Evolutionary conservation across 2,329 filamentous ascomycete species (phyloP), one percentile per base, ranked within the genome.

Genomic region (Cercospora beticola): DNA sequence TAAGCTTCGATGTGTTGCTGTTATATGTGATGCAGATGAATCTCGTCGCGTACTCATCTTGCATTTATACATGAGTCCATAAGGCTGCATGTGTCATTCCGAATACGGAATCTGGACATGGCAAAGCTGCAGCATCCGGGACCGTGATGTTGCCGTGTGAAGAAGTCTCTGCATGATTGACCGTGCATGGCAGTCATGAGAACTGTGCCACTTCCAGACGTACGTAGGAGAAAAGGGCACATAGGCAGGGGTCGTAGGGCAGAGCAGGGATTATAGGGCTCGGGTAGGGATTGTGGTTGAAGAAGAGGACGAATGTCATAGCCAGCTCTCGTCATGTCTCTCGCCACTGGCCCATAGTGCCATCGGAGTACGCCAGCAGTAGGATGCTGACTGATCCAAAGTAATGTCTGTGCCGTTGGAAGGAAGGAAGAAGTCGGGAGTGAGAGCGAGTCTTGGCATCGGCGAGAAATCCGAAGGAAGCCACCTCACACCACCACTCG

Each of bases 271-370:
- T 65, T 8, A 33, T 52, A 23, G 46, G 43, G 43, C n/a, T 49
- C 28, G 46, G 3, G 59, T n/a, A 26, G 58, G 65, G 65, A 26
- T 31, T 68, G 62, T 21, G 43, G n/a, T 23, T 8, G 43, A 16
- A 10, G 14, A 36, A 56, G 21, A 36, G 23, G 61, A 36, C 40
- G 23, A 49, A 52, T 30, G n/a, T 26, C 40, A 54, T 18, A 43
- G 28, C 36, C 40, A 16, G 40, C 18, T 68, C 66, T 68, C 62
- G 66, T 65, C 61, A 68, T 61, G 14, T 64, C 33, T 68, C 62
- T 60, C 61, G 46, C 62, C 61, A 62, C 30, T 31, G 36, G 18
- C 6, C 31, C 23, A 12, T 49, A 23, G n/a, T 16, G 28, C 43
- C 10, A n/a, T 67, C 65, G 65, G 65, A 67, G 31, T 23, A 59